phyloP scores from a whole-genome alignment of 495 filamentous ascomycete species.

The Neurospora sp. region DNA sequence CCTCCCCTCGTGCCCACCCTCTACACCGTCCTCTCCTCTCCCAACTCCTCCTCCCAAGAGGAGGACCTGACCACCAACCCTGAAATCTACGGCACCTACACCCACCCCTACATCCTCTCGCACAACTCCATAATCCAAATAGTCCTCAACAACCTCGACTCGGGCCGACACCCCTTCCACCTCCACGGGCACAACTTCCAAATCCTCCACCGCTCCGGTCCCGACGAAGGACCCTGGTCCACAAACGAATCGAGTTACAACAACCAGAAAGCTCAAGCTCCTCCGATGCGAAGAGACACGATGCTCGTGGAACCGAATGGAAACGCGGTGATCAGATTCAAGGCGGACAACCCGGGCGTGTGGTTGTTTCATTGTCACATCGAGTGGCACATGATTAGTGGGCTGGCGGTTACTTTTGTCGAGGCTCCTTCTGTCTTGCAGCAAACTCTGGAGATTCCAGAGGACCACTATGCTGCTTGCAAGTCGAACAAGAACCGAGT shows the following conservation, averaged over 20 bases:
- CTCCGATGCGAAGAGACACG: constrained; percentile 50
- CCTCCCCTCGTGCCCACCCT: constrained; percentile 68
- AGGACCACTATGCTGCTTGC: constrained; percentile 53
- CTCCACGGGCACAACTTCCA: constrained; percentile 82
- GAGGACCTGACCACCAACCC: constrained; percentile 25
- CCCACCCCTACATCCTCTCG: constrained; percentile 57
- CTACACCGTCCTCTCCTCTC: constrained; percentile 62
- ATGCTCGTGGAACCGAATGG: constrained; percentile 44
- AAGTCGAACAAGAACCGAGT: constrained; percentile 17
- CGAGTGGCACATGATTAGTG: constrained; percentile 58
- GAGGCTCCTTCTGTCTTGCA: constrained; percentile 52
- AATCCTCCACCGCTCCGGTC: constrained; percentile 36
- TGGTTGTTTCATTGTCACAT: constrained; percentile 71
- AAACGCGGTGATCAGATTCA: constrained; percentile 57
- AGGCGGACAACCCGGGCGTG: constrained; percentile 58
- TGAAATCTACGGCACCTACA: constrained; percentile 62
- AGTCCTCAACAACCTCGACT: constrained; percentile 68
- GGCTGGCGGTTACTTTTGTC: constrained; percentile 60
- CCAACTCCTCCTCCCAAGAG: constrained; percentile 41
- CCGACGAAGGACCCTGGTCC: constrained; percentile 33
- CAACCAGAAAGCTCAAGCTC: constrained; percentile 27
- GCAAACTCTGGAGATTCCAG: constrained; percentile 47
- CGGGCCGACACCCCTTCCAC: constrained; percentile 74
- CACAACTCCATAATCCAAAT: constrained; percentile 65
- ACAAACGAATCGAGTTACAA: constrained; percentile 31